Base-by-base conservation (phyloP, 371 early-diverging fungal genomes). In the Capniomyces stellatus region DNA sequence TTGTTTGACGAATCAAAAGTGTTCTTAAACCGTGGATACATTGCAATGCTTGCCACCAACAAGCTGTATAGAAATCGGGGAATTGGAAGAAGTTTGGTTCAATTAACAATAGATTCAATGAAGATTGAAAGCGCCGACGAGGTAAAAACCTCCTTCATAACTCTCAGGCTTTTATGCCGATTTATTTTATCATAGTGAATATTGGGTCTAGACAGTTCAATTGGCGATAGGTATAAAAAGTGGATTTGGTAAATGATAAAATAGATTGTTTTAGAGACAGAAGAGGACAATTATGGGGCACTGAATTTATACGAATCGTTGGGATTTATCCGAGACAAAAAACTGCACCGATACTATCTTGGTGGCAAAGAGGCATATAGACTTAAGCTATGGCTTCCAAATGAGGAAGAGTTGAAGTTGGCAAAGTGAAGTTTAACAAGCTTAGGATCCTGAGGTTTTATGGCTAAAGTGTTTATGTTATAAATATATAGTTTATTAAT, bases 21-120 rank as follows among this genome's bases (percentile, higher is more conserved):
- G 12, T 10, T 25, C 3, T 27, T 58, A 25, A 57, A 47, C 29
- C 73, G 95, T 24, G 97, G 97, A 0, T 97, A 97, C 62, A 95
- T 97, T 54, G 97, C 83, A 52, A 97, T 97, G 97, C 72, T 97
- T 39, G 92, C 90, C 0, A 93, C 94, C 4, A 76, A 75, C 13
- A 79, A 76, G 47, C 66, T 71, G 27, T 83, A 81, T 57, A 70
- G 95, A 30, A 84, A 87, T 60, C 75, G 68, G 12, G 81, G 85
- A 13, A 87, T 94, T 31, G 94, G 85, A 35, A 65, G 51, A 29
- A 74, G 69, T 2, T 65, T 94, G 22, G 93, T 92, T 0, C 62
- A 76, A 31, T 71, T 61, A 61, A 83, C 88, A 0, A 70, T 92
- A 15, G 61, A 71, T 3, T 75, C 75, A 21, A 90, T 94, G 92